Percentiles rank a stretch among this genome's conserved stretches.
Conservation (phyloP, 495 filamentous ascomycete species). For the Aspergillus coremiiformis region DNA sequence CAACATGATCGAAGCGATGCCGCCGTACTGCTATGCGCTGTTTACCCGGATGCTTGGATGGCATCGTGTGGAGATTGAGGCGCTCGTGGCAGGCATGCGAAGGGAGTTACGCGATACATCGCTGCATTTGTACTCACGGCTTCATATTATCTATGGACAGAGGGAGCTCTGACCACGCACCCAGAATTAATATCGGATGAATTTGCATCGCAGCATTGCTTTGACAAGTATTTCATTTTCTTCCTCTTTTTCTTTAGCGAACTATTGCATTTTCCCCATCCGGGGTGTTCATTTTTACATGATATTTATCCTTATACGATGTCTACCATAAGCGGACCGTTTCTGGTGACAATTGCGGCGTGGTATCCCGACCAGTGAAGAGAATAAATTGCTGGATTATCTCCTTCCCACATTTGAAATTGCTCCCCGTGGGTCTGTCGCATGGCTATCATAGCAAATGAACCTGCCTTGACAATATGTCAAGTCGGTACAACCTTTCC, state of each 20-base stretch:
- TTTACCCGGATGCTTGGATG: conserved; percentile 52
- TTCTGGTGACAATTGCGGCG: no score
- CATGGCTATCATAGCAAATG: no score
- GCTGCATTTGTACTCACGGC: conserved; percentile 39
- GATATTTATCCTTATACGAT: no score
- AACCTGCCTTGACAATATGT: no score
- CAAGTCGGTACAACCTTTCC: no score
- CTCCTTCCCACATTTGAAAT: no score
- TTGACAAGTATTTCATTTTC: neutral
- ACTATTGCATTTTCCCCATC: neutral
- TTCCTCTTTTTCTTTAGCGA: no score
- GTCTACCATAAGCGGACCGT: no score
- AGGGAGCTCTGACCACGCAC: conserved; percentile 14
- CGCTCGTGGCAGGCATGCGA: conserved; percentile 45
- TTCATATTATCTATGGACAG: conserved; percentile 36
- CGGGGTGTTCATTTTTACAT: no score
- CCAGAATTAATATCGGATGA: neutral
- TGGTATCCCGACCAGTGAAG: no score
- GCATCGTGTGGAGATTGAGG: conserved; percentile 44
- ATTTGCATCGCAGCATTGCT: neutral
- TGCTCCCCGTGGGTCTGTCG: no score
- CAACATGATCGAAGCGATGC: conserved; percentile 43
- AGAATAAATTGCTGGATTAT: no score
- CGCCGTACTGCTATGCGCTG: conserved; percentile 42
- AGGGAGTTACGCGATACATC: conserved; percentile 45